Conservation (phyloP, 331 rosid genomes). For the Quercus tomentella region DNA sequence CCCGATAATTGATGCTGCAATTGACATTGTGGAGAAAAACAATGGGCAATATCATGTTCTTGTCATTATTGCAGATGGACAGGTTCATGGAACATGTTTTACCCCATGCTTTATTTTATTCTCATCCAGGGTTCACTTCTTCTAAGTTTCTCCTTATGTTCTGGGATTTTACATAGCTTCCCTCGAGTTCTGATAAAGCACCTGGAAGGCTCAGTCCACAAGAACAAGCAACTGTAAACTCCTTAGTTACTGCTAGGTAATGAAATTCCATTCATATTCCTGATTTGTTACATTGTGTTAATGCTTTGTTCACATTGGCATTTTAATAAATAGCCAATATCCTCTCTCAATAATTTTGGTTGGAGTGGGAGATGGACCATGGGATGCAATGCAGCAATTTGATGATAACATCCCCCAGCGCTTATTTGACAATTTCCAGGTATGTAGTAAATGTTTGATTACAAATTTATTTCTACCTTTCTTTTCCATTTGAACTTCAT, state of each 20-base stretch:
- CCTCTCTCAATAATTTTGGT: conserved; percentile 91
- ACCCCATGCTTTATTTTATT: neutral
- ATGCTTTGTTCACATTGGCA: conserved; percentile 3
- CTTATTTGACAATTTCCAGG: conserved; percentile 94
- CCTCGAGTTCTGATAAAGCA: conserved; percentile 62
- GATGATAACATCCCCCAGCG: conserved; percentile 87
- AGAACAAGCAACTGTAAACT: conserved; percentile 69
- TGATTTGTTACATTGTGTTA: neutral
- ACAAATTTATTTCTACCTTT: neutral
- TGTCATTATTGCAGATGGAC: conserved; percentile 97
- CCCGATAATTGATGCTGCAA: conserved; percentile 81
- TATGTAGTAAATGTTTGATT: conserved; percentile 21
- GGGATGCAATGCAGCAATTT: conserved; percentile 86
- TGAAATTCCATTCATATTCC: conserved; percentile 8
- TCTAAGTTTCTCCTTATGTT: neutral
- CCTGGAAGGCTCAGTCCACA: conserved; percentile 67
- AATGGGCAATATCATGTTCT: conserved; percentile 94
- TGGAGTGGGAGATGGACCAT: conserved; percentile 99
- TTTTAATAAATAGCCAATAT: conserved; percentile 51
- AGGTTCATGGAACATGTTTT: conserved; percentile 51
- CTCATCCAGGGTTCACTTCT: neutral
- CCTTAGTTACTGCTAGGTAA: conserved; percentile 91
- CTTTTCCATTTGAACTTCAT: neutral
- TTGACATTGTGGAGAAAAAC: conserved; percentile 73
- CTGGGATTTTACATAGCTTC: conserved; percentile 45